Base-by-base conservation (phyloP, 2,329 filamentous ascomycete genomes). In the Eutypella sp. region DNA sequence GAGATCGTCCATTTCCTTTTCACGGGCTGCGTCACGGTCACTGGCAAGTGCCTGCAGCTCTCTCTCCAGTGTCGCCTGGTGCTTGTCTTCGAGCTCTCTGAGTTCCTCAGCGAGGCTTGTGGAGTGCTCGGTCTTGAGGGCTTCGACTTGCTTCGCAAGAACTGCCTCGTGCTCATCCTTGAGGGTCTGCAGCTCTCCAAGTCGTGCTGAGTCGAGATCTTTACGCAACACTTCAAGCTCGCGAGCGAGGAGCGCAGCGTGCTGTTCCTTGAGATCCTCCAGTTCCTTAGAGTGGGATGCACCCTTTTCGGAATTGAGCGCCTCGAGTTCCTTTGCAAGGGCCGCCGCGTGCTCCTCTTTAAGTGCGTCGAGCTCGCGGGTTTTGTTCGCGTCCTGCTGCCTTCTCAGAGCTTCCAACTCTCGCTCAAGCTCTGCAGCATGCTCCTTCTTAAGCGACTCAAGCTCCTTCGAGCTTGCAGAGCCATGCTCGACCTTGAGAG, bases 401-500 rank as follows among this genome's bases (percentile, higher is more conserved):
- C 11, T 15, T 15, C 11, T 33, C 5, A 33, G 29, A 15, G 29
- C 39, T 16, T 27, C 39, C 13, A 41, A n/a, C 15, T 41, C 39
- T 41, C 39, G 20, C 15, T 18, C 15, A 3, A 24, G 39, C 5
- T 13, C 39, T 5, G 19, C 40, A 39, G 50, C 52, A 22, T 51
- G 45, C 23, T 54, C 49, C 10, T 34, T 45, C 39, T 49, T 53
- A 15, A 45, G 33, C 16, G 27, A 46, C 27, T 51, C 50, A 8
- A 56, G 22, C 29, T 50, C 56, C 36, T 42, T 49, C 8, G 55
- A 42, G 4, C 52, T 34, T 1, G 49, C 40, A 18, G 46, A 40
- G 34, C 57, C 55, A 24, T 61, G 55, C 5, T 57, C 51, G 10
- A 8, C 27, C 42, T 52, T 60, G 19, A 54, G 44, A 4, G 45